Percentiles rank a stretch among this genome's conserved stretches.
Evolutionary conservation across 768 basidiomycete genomes (phyloP).

Genomic region (Mycena galericulata): DNA sequence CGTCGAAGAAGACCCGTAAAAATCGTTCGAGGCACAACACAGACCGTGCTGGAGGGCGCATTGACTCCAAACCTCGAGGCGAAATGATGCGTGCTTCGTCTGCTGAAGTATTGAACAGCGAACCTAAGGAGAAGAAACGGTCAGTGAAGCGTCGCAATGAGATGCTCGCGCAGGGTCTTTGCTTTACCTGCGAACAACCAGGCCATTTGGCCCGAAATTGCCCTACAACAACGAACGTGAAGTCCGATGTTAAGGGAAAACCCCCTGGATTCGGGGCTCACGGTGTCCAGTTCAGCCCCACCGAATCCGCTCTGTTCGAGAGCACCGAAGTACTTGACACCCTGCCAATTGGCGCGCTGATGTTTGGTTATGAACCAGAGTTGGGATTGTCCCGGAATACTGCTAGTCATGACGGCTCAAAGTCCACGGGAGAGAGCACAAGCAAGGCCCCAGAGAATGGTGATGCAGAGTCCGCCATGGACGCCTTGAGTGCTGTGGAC

Average conservation of each 20-base stretch:
- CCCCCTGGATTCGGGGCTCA: slow-evolving; percentile 33
- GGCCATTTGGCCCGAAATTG: slow-evolving; percentile 47
- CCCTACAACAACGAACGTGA: slow-evolving; percentile 33
- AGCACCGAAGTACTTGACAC: slow-evolving; percentile 10
- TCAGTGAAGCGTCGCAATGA: slow-evolving; percentile 31
- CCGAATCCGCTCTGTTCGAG: slow-evolving; percentile 2
- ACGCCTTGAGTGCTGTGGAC: not conserved
- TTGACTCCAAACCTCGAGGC: too few species aligned
- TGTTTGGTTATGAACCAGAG: not conserved
- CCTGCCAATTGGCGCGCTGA: not conserved
- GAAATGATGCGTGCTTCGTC: not conserved
- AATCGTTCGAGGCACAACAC: not conserved
- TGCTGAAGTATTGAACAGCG: not conserved
- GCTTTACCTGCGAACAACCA: slow-evolving; percentile 43
- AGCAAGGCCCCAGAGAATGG: not conserved
- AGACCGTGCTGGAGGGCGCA: slow-evolving; percentile 4
- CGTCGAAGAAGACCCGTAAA: not conserved
- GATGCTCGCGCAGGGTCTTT: slow-evolving; percentile 37
- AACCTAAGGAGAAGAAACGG: not conserved
- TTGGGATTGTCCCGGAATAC: not conserved
- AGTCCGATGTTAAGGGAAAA: slow-evolving; percentile 25
- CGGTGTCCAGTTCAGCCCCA: slow-evolving; percentile 3
- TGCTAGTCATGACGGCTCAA: not conserved
- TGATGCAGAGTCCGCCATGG: not conserved
- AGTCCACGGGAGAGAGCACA: not conserved